Base-by-base conservation (phyloP, 2,329 filamentous ascomycete species). In the Parastagonospora avenae region DNA sequence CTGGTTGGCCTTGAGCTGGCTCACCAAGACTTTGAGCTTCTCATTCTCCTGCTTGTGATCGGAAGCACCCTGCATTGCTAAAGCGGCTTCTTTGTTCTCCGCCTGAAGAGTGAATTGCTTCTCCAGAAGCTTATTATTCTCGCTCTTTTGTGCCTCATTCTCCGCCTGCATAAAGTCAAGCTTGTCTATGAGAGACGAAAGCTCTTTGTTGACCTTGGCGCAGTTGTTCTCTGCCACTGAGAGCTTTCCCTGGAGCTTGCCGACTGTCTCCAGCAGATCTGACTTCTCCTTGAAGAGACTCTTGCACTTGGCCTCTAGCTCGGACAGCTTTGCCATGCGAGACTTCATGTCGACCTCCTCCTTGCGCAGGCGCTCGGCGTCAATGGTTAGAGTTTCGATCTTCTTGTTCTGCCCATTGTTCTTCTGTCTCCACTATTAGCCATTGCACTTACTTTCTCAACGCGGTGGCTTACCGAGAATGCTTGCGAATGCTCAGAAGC, bases 361-460 rank as follows among this genome's bases (percentile, higher is more conserved):
- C 39, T 59, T 52, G 40, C 56, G 50, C 4, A 57, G 16, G 30
- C 41, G 41, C 3, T 14, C 42, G 8, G 63, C 5, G 2, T 62
- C 55, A 4, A 19, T 24, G 3, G 48, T 58, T 19, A 70, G 41
- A 7, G 31, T 19, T 7, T 57, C 46, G 8, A 60, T 42, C 43
- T 60, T 56, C 51, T 63, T 67, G n/a, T 38, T 50, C 43, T 65
- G 57, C 4, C 62, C 59, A 1, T 50, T 56, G 32, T 43, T 31
- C 31, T 54, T 55, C 57, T 66, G 11, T n/a, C 1, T 4, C 15
- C 9, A 1, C 0, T 38, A 9, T 54, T 36, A 57, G 49, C 27
- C 4, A 19, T 10, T n/a, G 8, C 9, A 11, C 1, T 12, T 19
- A n/a, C 16, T 11, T 19, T 6, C 12, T 11, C 7, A 27, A 27